A percentile compares a stretch with the other conserved stretches of the same genome.
Evolutionary conservation across 78 protist species (phyloP).

Genomic region (Bigelowiella natans): DNA sequence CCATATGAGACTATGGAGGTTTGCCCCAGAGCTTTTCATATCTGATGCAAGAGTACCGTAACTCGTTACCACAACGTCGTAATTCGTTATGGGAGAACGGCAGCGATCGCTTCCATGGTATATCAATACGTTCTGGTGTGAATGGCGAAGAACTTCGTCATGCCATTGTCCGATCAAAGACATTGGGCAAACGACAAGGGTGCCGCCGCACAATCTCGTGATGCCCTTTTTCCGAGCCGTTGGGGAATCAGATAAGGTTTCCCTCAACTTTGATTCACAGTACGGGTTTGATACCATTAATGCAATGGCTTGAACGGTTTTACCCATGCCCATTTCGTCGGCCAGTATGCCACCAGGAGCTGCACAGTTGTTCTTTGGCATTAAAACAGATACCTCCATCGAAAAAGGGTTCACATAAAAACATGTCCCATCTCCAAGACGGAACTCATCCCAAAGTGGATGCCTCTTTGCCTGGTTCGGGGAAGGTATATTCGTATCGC

Average conservation of each 20-base stretch:
- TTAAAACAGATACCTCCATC: background rate
- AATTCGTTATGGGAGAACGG: background rate
- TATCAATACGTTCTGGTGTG: background rate
- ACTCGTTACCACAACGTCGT: background rate
- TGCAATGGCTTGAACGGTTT: conserved; percentile 83
- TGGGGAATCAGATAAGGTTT: background rate
- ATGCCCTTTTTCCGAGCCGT: background rate
- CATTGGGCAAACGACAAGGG: conserved; percentile 35
- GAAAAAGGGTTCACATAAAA: background rate
- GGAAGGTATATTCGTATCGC: too few species aligned
- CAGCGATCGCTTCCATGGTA: background rate
- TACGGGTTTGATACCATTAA: conserved; percentile 19
- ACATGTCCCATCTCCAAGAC: background rate
- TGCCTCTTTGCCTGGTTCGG: background rate
- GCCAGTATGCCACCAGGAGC: conserved; percentile 80
- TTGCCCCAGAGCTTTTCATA: background rate
- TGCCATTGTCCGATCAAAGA: conserved; percentile 29
- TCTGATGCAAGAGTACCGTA: background rate
- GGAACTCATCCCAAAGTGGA: background rate
- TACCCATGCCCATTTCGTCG: conserved; percentile 98
- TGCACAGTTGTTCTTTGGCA: background rate
- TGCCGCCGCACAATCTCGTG: background rate
- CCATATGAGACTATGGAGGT: conserved; percentile 16
- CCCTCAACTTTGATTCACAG: background rate
- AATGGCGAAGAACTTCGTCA: background rate